These are phyloP conservation scores for Fagus crenata DNA, from an alignment of 306 rosid genomes.

Conservation along the genomic window DNA sequence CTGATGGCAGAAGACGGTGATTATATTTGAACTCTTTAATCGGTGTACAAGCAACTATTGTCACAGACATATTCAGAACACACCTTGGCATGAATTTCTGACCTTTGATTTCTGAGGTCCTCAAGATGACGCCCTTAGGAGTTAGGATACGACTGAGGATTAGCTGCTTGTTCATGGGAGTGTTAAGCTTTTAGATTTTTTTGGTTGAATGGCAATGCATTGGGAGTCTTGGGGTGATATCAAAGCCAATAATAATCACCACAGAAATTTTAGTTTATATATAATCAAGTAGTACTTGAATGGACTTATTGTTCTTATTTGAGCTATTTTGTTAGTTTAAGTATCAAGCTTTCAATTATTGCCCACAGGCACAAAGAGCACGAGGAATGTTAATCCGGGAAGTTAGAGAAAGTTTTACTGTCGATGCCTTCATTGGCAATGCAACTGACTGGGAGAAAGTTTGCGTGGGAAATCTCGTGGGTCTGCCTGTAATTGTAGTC, in stretches of 20 bases:
- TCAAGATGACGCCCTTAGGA: not conserved
- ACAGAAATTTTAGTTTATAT: too few species aligned
- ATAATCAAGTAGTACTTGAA: not conserved
- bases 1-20: not conserved
- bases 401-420: constrained; percentile 50
- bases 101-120: not conserved
- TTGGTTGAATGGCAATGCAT: not conserved
- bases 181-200: not conserved
- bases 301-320: not conserved
- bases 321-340: constrained; percentile 10
- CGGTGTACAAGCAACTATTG: not conserved
- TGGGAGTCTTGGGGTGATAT: not conserved
- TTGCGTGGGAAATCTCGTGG: constrained; percentile 73
- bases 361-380: constrained; percentile 67
- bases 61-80: not conserved
- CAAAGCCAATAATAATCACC: too few species aligned
- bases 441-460: constrained; percentile 85
- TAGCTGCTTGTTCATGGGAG: not conserved
- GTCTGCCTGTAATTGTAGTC: constrained; percentile 64
- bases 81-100: not conserved
- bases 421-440: constrained; percentile 72
- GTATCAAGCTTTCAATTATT: not conserved
- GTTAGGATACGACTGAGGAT: not conserved
- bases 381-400: constrained; percentile 59
- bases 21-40: not conserved